Percentiles rank a stretch among this genome's conserved stretches.
These are phyloP conservation scores for Cladosporium sp. DNA, from an alignment of 2,329 filamentous ascomycete genomes.

Conservation along the genomic window DNA sequence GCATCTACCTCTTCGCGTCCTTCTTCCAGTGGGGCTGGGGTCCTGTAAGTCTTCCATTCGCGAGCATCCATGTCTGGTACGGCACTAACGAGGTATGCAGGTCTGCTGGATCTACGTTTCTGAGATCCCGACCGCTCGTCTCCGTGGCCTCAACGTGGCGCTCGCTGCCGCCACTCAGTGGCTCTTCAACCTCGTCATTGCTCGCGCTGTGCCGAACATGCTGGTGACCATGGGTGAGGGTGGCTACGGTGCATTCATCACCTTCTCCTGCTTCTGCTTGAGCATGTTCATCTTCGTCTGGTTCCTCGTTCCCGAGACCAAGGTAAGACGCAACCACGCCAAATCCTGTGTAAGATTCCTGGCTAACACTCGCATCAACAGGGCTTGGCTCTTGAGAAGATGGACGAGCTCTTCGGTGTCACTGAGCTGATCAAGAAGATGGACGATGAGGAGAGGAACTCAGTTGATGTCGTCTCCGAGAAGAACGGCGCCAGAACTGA, in stretches of 20 bases:
- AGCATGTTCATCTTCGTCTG: conserved; percentile 66
- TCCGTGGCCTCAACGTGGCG: conserved; percentile 68
- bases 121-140: conserved; percentile 68
- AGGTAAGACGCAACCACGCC: conserved; percentile 37
- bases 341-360: too few species aligned
- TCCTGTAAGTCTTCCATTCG: conserved; percentile 39
- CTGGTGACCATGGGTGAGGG: conserved; percentile 56
- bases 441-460: conserved; percentile 19
- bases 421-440: conserved; percentile 21
- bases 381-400: conserved; percentile 40
- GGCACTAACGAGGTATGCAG: neutral
- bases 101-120: conserved; percentile 73
- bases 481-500: conserved; percentile 14
- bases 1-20: conserved; percentile 71
- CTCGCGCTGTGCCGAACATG: conserved; percentile 69
- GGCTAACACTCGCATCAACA: conserved; percentile 1
- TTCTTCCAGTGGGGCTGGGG: conserved; percentile 70
- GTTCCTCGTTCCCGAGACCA: conserved; percentile 73
- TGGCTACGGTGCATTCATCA: conserved; percentile 47
- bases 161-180: conserved; percentile 66
- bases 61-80: neutral
- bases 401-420: conserved; percentile 37
- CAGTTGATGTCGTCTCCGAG: conserved; percentile 20
- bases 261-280: conserved; percentile 68
- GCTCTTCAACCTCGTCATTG: conserved; percentile 73